A percentile compares a stretch with the other conserved stretches of the same genome.
Evolutionary conservation across 257 asterid genomes (phyloP).

Genomic region (Dorcoceras hygrometricum): DNA sequence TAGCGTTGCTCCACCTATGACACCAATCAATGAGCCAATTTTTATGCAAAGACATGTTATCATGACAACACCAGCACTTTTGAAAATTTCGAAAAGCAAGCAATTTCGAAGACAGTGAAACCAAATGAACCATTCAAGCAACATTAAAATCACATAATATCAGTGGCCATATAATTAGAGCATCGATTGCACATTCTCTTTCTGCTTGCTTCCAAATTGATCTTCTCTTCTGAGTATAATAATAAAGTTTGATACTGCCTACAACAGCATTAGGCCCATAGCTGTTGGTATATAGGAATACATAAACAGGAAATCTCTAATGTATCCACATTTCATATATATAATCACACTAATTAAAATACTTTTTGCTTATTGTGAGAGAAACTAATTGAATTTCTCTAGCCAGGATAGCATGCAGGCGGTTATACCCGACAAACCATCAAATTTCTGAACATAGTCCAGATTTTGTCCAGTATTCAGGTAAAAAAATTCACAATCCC

Average conservation of each 20-base stretch:
- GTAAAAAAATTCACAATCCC: slow-evolving; percentile 18
- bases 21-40: slow-evolving; percentile 25
- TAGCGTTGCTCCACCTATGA: slow-evolving; percentile 88
- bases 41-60: slow-evolving; percentile 26
- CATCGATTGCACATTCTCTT: neutral
- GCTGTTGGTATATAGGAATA: slow-evolving; percentile 3
- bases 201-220: slow-evolving; percentile 1
- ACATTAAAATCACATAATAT: slow-evolving; percentile 8
- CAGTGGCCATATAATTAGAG: neutral
- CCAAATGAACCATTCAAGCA: slow-evolving; percentile 15
- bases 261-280: neutral
- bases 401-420: slow-evolving; percentile 9
- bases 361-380: too few species aligned
- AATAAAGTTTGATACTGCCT: slow-evolving; percentile 7
- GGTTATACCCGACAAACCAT: neutral
- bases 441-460: neutral
- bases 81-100: slow-evolving; percentile 17
- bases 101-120: slow-evolving; percentile 19
- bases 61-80: slow-evolving; percentile 16
- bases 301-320: slow-evolving; percentile 5
- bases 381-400: slow-evolving; percentile 3
- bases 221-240: slow-evolving; percentile 16
- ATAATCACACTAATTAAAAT: slow-evolving; percentile 15
- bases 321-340: neutral
- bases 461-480: slow-evolving; percentile 10